These are phyloP conservation scores for Kregervanrija delftensis DNA, from an alignment of 805 yeast genomes.

Conservation along the genomic window DNA sequence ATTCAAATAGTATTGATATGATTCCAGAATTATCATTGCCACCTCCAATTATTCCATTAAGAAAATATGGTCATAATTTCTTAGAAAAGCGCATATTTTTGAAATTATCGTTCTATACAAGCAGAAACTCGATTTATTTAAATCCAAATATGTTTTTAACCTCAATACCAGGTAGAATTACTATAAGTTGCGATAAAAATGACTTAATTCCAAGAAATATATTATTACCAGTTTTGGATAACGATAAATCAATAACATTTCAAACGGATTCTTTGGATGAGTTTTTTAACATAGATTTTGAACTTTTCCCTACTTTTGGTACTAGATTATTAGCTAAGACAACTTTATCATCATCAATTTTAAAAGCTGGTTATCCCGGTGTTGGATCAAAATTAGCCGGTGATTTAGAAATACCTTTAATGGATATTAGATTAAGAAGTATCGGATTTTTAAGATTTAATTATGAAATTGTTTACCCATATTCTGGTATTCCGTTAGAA, in stretches of 20 bases:
- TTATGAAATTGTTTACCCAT: slow-evolving; percentile 85
- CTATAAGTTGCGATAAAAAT: slow-evolving; percentile 66
- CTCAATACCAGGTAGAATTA: slow-evolving; percentile 72
- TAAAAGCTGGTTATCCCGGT: slow-evolving; percentile 31
- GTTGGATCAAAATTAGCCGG: slow-evolving; percentile 33
- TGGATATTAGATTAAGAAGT: slow-evolving; percentile 72
- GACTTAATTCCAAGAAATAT: slow-evolving; percentile 87
- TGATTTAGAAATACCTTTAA: slow-evolving; percentile 55
- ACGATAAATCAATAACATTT: slow-evolving; percentile 61
- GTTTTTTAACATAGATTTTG: slow-evolving; percentile 69
- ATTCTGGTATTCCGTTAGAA: slow-evolving; percentile 74
- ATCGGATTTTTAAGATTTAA: slow-evolving; percentile 76
- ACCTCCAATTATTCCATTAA: slow-evolving; percentile 90
- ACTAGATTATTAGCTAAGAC: slow-evolving; percentile 87
- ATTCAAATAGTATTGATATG: slow-evolving; percentile 45
- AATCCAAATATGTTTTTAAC: slow-evolving; percentile 37
- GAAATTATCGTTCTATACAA: slow-evolving; percentile 60
- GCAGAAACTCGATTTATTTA: slow-evolving; percentile 37
- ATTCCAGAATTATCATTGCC: slow-evolving; percentile 91
- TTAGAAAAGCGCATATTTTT: slow-evolving; percentile 83
- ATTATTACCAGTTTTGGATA: slow-evolving; percentile 67
- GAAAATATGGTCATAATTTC: slow-evolving; percentile 94
- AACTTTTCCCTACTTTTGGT: slow-evolving; percentile 91
- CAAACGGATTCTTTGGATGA: slow-evolving; percentile 73
- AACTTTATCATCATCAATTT: slow-evolving; percentile 58